phyloP scores from a whole-genome alignment of 768 basidiomycete species.

The Pleurotus djamor region DNA sequence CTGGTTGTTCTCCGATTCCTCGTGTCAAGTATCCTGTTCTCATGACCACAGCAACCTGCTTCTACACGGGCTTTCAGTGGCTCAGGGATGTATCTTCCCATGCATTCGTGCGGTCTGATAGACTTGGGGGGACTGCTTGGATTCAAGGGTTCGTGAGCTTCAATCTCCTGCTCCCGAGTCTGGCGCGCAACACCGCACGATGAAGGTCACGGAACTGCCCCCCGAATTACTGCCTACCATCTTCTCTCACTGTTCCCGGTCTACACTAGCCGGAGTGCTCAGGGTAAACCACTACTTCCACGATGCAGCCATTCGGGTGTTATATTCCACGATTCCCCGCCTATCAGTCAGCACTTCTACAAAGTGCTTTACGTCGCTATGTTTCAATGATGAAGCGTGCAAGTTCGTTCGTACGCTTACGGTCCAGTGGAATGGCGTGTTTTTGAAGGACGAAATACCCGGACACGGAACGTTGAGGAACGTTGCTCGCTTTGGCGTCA shows the following conservation, averaged over 20 bases:
- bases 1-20: neutral
- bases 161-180: neutral
- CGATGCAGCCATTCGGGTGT: neutral
- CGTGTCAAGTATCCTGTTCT: neutral
- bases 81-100: neutral
- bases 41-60: neutral
- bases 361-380: neutral
- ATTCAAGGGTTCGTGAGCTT: neutral
- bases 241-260: neutral
- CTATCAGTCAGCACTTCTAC: neutral
- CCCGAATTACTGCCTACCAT: neutral
- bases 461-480: neutral
- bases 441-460: neutral
- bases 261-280: neutral
- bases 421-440: neutral
- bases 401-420: neutral
- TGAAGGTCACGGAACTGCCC: neutral
- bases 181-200: neutral
- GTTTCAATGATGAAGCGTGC: constrained; percentile 1
- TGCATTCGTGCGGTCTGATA: neutral
- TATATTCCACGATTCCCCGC: constrained; percentile 3
- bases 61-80: neutral
- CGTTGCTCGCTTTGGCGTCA: neutral
- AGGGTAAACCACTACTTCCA: neutral
- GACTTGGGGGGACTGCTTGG: neutral